Evolutionary conservation across 345 rosid genomes (phyloP).

Genomic region (Bruguiera gymnorhiza): DNA sequence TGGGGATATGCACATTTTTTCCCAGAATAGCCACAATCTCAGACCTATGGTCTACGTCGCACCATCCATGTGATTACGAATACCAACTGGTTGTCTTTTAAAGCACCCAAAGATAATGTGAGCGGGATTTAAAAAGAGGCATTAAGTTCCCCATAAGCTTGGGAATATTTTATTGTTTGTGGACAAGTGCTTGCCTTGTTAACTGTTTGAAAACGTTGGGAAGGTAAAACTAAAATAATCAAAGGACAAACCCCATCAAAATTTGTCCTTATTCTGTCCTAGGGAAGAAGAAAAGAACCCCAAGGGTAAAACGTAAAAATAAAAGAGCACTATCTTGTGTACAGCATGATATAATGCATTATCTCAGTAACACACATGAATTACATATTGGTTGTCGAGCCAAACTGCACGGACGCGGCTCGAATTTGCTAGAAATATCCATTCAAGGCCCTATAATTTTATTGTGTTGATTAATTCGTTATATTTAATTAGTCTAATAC

Average conservation of each 20-base stretch:
- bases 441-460: too few relatives aligned
- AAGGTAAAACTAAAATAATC: slow-evolving; percentile 12
- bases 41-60: too few relatives aligned
- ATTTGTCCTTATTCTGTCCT: slow-evolving; percentile 20
- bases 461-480: too few relatives aligned
- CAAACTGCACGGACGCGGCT: too few relatives aligned
- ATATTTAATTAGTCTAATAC: too few relatives aligned
- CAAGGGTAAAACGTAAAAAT: background rate
- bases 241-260: background rate
- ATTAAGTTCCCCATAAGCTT: background rate
- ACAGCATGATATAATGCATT: background rate
- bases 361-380: background rate
- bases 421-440: too few relatives aligned
- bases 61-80: too few relatives aligned
- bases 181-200: background rate
- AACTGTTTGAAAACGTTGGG: slow-evolving; percentile 23
- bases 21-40: too few relatives aligned
- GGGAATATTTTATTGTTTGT: background rate
- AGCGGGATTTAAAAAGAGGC: background rate
- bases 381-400: background rate
- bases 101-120: too few relatives aligned
- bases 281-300: slow-evolving; percentile 1
- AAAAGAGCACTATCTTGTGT: background rate
- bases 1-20: too few relatives aligned
- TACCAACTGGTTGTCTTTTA: too few relatives aligned